A percentile compares a stretch with the other conserved stretches of the same genome.
Conservation (phyloP, 805 yeast species). For the Hanseniaspora thailandica region DNA sequence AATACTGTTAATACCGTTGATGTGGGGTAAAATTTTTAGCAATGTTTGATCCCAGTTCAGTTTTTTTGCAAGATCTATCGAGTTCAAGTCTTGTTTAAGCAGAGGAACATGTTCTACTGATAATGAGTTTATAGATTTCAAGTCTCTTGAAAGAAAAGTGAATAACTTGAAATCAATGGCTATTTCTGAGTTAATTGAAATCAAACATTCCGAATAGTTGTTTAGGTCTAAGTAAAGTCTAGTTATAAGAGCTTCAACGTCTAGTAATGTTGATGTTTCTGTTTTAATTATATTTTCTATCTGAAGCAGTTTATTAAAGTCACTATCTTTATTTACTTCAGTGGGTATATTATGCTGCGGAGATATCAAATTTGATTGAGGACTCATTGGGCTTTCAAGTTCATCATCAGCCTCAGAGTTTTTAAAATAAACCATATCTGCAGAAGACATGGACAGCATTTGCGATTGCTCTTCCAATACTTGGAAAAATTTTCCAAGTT, state of each 20-base stretch:
- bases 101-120: slow-evolving; percentile 82
- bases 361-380: background rate
- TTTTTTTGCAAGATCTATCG: slow-evolving; percentile 46
- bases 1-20: slow-evolving; percentile 80
- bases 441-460: slow-evolving; percentile 47
- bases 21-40: slow-evolving; percentile 72
- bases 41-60: slow-evolving; percentile 96
- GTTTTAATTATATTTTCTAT: background rate
- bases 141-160: slow-evolving; percentile 46
- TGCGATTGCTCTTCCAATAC: slow-evolving; percentile 84
- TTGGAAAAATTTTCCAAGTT: slow-evolving; percentile 79
- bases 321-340: background rate
- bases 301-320: background rate
- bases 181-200: slow-evolving; percentile 81
- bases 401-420: slow-evolving; percentile 5
- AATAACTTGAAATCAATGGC: slow-evolving; percentile 88
- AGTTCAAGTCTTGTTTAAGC: slow-evolving; percentile 63
- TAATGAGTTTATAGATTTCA: slow-evolving; percentile 67
- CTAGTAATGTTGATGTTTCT: slow-evolving; percentile 8
- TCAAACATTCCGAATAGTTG: slow-evolving; percentile 89
- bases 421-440: slow-evolving; percentile 31
- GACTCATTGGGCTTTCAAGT: background rate
- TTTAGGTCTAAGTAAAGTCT: slow-evolving; percentile 91
- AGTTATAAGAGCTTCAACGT: slow-evolving; percentile 53
- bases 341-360: background rate